Base-by-base conservation (phyloP, 1,284 basidiomycete genomes). In the Ustilago nuda region DNA sequence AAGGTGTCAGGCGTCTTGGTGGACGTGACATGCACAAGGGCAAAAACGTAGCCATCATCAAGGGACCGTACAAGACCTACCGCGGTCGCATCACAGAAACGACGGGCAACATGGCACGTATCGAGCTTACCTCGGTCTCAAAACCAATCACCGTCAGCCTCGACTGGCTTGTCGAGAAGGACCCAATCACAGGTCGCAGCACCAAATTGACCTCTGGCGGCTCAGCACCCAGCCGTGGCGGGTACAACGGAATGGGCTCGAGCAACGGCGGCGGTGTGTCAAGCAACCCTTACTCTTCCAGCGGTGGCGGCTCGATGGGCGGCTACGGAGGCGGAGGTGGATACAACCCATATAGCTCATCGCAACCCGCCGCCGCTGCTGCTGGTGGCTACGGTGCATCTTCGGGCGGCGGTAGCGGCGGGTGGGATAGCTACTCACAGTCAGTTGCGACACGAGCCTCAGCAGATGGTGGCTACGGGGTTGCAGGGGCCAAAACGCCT, bases 1-100 rank as follows among this genome's bases (percentile, higher is more conserved):
- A 77, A 56, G 75, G 75, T 61, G 76, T 71, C 3, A 55, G 66
- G 30, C 76, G 80, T 15, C 45, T 73, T 8, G 77, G 77, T 33
- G 80, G 80, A 17, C 79, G 79, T 37, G 94, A 98, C 86, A 89
- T 92, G 45, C 89, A 94, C 81, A 92, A 95, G 80, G 95, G 95
- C 35, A 89, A 91, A 2, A 88, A 89, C 4, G 94, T 98, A 17
- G 90, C 90, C 15, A 91, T 98, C 27, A 89, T 94, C 71, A 93
- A 93, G 84, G 96, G 97, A 2, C 90, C 93, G 0, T 91, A 93
- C 86, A 99, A 99, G 87, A 94, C 95, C 9, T 92, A 95, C 79
- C 89, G 92, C 56, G 97, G 97, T 8, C 91, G 92, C 12, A 93
- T 99, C 89, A 98, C 96, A 87, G 97, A 98, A 84, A 94, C 94